Conservation (phyloP, 83 land plant species). For the Isoetes engelmannii region DNA sequence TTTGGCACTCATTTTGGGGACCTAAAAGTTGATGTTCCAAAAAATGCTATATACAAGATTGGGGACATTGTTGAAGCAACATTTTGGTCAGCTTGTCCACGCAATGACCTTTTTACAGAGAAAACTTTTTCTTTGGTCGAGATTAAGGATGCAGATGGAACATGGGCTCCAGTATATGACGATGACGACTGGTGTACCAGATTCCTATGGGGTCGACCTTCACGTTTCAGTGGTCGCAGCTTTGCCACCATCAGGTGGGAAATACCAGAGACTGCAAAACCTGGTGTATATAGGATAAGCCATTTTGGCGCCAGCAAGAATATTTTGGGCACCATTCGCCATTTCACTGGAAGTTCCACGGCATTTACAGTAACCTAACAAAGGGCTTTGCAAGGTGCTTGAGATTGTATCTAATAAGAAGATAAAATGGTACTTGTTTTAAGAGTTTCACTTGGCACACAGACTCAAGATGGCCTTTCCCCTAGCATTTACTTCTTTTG, state of each 20-base stretch:
- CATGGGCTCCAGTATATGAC: conserved; percentile 53
- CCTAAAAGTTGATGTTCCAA: conserved; percentile 44
- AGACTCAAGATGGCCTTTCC: too few species aligned
- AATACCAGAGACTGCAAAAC: conserved; percentile 36
- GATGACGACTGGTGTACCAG: conserved; percentile 81
- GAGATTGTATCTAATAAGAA: too few species aligned
- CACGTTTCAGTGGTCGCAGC: conserved; percentile 39
- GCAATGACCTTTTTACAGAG: conserved; percentile 67
- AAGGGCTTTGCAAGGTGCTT: too few species aligned
- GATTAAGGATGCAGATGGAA: conserved; percentile 25
- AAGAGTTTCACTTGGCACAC: too few species aligned
- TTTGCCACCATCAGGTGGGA: conserved; percentile 60
- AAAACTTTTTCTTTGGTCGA: conserved; percentile 67
- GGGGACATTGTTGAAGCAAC: conserved; percentile 50
- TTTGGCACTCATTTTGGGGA: conserved; percentile 58
- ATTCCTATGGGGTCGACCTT: conserved; percentile 52
- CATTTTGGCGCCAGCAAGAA: conserved; percentile 77
- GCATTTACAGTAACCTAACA: conserved; percentile 45
- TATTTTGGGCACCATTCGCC: conserved; percentile 43
- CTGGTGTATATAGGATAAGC: conserved; percentile 64
- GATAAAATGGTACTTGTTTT: too few species aligned
- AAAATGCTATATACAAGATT: conserved; percentile 28
- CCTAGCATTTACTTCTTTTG: too few species aligned
- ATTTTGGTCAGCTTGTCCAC: conserved; percentile 61
- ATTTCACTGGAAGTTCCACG: conserved; percentile 70